A percentile compares a stretch with the other conserved stretches of the same genome.
Conservation (phyloP, 345 rosid genomes). For the Passiflora organensis region DNA sequence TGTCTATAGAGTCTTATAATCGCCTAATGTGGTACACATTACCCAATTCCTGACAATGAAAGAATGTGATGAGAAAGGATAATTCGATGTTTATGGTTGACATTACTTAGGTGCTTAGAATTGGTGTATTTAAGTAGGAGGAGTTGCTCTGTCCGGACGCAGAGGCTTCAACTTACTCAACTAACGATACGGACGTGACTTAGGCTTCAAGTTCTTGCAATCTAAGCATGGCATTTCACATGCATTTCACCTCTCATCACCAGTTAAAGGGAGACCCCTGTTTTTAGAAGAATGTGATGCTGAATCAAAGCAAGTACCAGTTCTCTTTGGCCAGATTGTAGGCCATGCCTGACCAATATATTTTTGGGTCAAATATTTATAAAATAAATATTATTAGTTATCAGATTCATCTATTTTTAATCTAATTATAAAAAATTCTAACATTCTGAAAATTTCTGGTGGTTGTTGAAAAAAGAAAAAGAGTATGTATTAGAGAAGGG, state of each 20-base stretch:
- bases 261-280: not conserved
- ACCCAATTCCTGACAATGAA: not conserved
- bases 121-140: slow-evolving; percentile 13
- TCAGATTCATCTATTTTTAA: too few species aligned
- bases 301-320: too few species aligned
- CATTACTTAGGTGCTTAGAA: not conserved
- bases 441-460: too few species aligned
- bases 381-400: too few species aligned
- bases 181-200: slow-evolving; percentile 37
- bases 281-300: not conserved
- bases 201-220: slow-evolving; percentile 31
- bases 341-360: too few species aligned
- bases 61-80: not conserved
- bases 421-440: not conserved
- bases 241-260: slow-evolving; percentile 7
- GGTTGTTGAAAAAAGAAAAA: not conserved
- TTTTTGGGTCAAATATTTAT: too few species aligned
- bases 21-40: too few species aligned
- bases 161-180: slow-evolving; percentile 46
- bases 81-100: not conserved
- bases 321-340: too few species aligned
- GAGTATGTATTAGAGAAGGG: slow-evolving; percentile 1
- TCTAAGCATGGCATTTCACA: slow-evolving; percentile 26
- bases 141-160: slow-evolving; percentile 27
- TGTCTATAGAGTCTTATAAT: too few species aligned